Evolutionary conservation across 2,329 filamentous ascomycete genomes (phyloP), one percentile per base, ranked within the genome.

Genomic region (Nothomitra cinnamomea): DNA sequence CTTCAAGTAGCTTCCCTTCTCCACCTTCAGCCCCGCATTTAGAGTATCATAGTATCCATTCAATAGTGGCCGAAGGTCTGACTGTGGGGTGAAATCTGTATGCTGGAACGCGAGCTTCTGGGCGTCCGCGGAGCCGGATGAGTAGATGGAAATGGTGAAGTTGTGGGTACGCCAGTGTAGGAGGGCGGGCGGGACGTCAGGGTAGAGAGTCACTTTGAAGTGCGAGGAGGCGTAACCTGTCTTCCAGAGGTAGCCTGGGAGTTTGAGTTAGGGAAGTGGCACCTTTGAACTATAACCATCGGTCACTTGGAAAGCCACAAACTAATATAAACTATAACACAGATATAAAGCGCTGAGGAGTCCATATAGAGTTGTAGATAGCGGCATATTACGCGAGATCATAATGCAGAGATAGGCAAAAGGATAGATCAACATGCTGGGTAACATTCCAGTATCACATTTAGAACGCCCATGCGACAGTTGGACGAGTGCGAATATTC

Each of bases 41-140:
- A 85, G 77, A 2, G 85, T 90, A 65, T 92, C 86, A 63, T 87
- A 90, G 73, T 80, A 87, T 59, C 75, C 81, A 45, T 70, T 71
- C 55, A 87, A 74, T 54, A 78, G 65, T 1, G 69, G 68, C 2
- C 72, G 76, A 60, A 85, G 65, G 63, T 87, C 78, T n/a, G 73
- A 69, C 17, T 73, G 72, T 56, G 74, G 67, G 42, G 78, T 81
- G 62, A 88, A 79, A 28, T 49, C 45, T 8, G 45, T 49, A 10
- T 49, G n/a, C 56, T 74, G 72, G 67, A 90, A 90, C 57, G 90
- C 75, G 57, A 90, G 71, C 68, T 87, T 86, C 72, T 92, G 86
- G 13, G 86, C 86, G 19, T 82, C 75, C 4, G 90, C 82, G 21
- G 83, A 88, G 32, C 86, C 86, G 12, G 83, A 88, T 2, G 83